A percentile compares a stretch with the other conserved stretches of the same genome.
Evolutionary conservation across 1,139 yeast species (phyloP).

Genomic region (Lodderomyces jiufengensis): DNA sequence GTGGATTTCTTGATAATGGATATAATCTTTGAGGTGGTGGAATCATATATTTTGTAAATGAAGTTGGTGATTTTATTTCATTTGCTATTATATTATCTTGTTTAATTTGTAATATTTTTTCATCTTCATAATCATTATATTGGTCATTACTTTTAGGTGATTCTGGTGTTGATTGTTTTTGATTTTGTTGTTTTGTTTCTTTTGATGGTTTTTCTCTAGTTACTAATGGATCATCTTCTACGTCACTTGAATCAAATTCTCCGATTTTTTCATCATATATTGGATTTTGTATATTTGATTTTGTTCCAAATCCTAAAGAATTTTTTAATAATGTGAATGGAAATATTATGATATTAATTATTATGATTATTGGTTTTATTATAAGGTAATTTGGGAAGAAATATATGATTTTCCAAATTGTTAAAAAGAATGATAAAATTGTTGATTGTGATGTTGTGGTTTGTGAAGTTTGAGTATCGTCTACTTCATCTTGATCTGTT

Average conservation of each 20-base stretch:
- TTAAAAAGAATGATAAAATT: slow-evolving; percentile 2
- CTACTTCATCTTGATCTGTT: not conserved
- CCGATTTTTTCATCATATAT: not conserved
- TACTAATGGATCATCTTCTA: slow-evolving; percentile 10
- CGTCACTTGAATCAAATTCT: slow-evolving; percentile 2
- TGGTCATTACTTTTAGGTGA: not conserved
- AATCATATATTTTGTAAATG: slow-evolving; percentile 44
- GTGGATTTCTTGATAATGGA: slow-evolving; percentile 43
- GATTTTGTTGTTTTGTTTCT: slow-evolving; percentile 1
- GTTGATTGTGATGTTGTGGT: not conserved
- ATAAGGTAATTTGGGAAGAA: slow-evolving; percentile 22
- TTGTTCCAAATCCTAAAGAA: slow-evolving; percentile 9
- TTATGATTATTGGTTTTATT: slow-evolving; percentile 19
- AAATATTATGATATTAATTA: slow-evolving; percentile 19
- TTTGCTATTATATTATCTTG: slow-evolving; percentile 41
- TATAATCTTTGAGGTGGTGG: slow-evolving; percentile 48
- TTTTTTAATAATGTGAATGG: slow-evolving; percentile 16
- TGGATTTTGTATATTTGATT: slow-evolving; percentile 1
- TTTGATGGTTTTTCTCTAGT: slow-evolving; percentile 8
- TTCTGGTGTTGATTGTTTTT: not conserved
- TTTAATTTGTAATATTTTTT: slow-evolving; percentile 41
- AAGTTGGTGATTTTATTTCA: slow-evolving; percentile 55
- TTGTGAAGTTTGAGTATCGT: not conserved
- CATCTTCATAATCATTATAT: slow-evolving; percentile 26
- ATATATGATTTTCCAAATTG: slow-evolving; percentile 12